These are phyloP conservation scores for Rhodomyrtus tomentosa DNA, from an alignment of 345 rosid genomes.

Conservation along the genomic window DNA sequence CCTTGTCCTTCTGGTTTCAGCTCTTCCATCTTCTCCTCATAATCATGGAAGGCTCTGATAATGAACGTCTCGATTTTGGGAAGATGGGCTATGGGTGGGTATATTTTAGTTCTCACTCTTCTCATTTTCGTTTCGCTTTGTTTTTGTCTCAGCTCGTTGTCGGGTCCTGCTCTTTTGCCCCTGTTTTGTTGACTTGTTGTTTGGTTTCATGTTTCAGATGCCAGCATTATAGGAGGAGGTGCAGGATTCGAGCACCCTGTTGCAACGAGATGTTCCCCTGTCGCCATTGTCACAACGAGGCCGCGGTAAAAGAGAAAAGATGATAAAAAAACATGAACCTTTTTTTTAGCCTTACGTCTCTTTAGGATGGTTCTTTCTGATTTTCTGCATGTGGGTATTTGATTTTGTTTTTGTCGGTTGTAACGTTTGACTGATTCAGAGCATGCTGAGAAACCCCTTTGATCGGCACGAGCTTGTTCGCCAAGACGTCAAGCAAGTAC, in stretches of 20 bases:
- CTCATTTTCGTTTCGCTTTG: not conserved
- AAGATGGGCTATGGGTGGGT: constrained; percentile 98
- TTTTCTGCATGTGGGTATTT: not conserved
- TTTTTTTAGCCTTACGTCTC: not conserved
- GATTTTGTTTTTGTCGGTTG: not conserved
- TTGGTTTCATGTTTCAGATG: constrained; percentile 28
- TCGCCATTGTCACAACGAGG: constrained; percentile 96
- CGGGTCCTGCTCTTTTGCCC: not conserved
- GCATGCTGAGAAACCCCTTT: constrained; percentile 39
- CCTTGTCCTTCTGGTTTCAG: not conserved
- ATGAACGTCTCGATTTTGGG: constrained; percentile 84
- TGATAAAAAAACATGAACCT: not conserved
- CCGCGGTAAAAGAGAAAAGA: constrained; percentile 27
- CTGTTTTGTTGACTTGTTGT: not conserved
- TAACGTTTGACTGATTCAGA: constrained; percentile 20
- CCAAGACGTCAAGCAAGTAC: constrained; percentile 60
- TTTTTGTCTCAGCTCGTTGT: not conserved
- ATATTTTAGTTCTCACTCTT: not conserved
- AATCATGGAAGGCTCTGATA: constrained; percentile 49
- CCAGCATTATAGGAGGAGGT: constrained; percentile 87
- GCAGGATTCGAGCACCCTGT: constrained; percentile 86
- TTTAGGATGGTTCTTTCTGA: not conserved
- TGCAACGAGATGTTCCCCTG: constrained; percentile 87
- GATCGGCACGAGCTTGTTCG: constrained; percentile 82
- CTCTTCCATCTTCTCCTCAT: constrained; percentile 5